Percentiles rank a stretch among this genome's conserved stretches.
These are phyloP conservation scores for Rhynchospora tenuis DNA, from an alignment of 176 grass and related monocot species.

Conservation along the genomic window DNA sequence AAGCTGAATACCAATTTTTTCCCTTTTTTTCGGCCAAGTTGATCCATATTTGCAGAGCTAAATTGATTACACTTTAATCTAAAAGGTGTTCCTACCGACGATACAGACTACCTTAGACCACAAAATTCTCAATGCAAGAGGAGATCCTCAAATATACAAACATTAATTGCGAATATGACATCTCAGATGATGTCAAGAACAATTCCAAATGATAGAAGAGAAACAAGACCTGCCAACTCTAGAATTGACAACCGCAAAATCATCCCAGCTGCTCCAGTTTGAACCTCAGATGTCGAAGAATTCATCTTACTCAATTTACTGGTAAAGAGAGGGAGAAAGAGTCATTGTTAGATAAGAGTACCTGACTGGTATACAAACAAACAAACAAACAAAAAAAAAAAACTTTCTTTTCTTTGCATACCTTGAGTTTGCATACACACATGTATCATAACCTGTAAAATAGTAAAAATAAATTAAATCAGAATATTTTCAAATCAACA, in stretches of 20 bases:
- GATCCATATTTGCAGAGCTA: neutral
- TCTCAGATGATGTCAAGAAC: conserved; percentile 35
- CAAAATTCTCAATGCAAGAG: neutral
- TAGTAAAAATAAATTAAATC: neutral
- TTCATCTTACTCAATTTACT: conserved; percentile 64
- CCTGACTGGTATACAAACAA: neutral
- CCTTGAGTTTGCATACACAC: conserved; percentile 61
- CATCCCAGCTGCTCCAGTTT: conserved; percentile 15
- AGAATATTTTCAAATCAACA: neutral
- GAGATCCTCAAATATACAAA: neutral
- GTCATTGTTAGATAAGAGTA: neutral
- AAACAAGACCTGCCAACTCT: neutral
- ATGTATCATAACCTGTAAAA: conserved; percentile 79
- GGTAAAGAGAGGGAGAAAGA: neutral
- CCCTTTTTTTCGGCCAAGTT: too few species aligned
- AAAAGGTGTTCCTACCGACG: neutral
- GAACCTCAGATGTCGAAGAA: conserved; percentile 38
- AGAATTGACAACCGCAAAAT: neutral
- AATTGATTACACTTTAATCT: neutral
- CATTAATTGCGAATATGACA: neutral
- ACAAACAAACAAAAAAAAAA: neutral
- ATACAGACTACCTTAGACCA: neutral
- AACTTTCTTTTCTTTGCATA: conserved; percentile 12
- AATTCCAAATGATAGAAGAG: conserved; percentile 11
- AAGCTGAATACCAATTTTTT: too few species aligned